Conservation (phyloP, 2,329 filamentous ascomycete species). For the Scleromitrula shiraiana region DNA sequence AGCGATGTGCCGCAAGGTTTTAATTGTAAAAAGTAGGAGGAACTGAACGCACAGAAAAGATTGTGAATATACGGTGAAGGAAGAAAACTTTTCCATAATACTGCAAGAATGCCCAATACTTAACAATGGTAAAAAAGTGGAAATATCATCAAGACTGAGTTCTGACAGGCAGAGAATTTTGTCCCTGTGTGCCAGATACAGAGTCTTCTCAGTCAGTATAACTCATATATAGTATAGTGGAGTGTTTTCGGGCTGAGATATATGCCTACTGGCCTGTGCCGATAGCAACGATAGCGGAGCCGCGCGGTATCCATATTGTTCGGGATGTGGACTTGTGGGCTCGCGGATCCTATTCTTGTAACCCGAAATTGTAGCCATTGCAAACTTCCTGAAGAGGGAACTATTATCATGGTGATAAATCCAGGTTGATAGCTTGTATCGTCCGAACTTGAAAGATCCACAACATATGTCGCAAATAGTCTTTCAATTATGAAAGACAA, state of each 20-base stretch:
- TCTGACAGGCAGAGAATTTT: not conserved
- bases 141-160: not conserved
- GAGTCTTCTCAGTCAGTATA: not conserved
- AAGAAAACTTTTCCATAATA: not conserved
- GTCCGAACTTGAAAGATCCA: not conserved
- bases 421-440: not conserved
- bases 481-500: not conserved
- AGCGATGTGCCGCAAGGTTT: slow-evolving; percentile 16
- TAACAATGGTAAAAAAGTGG: slow-evolving; percentile 4
- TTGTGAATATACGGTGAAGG: not conserved
- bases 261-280: not conserved
- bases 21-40: slow-evolving; percentile 8
- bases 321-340: not conserved
- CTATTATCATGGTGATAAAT: not conserved
- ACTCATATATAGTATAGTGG: not conserved
- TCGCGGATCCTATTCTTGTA: not conserved
- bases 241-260: slow-evolving; percentile 8
- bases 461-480: too few relatives aligned
- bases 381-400: not conserved
- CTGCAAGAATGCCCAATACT: slow-evolving; percentile 4
- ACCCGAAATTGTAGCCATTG: not conserved
- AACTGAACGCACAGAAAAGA: slow-evolving; percentile 5
- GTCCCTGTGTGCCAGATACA: too few relatives aligned
- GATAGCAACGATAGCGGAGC: slow-evolving; percentile 12
- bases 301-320: slow-evolving; percentile 10